Evolutionary conservation across 2,329 filamentous ascomycete genomes (phyloP), one percentile per base, ranked within the genome.

Genomic region (Hypomyces rosellus): DNA sequence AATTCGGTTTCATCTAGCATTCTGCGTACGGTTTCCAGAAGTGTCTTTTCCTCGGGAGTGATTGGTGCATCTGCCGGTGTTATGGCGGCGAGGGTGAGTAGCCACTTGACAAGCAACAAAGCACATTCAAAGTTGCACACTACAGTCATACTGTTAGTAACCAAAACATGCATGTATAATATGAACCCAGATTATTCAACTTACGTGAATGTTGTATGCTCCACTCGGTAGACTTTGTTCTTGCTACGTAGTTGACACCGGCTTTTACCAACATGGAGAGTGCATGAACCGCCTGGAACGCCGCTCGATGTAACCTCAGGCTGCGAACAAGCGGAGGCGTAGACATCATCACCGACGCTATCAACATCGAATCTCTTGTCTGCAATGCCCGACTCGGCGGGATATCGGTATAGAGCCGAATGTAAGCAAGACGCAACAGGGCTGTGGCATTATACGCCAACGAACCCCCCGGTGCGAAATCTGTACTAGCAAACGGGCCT

Each of bases 251-350:
- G 57, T 80, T 81, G 16, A 84, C 79, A 0, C 80, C 80, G 13
- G 75, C 72, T 61, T 83, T 84, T 52, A 85, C 80, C 20, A 84
- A 69, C 70, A 86, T 82, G 3, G 82, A 84, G 34, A 88, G 68
- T 0, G 84, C 83, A 60, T 87, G 84, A 25, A 84, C 80, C 1
- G 82, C 81, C 58, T 88, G 84, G 25, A 85, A 75, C 0, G 87
- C 77, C 1, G 84, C 84, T 42, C 82, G 72, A 34, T 80, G 81
- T 20, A 86, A 73, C 33, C 80, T 77, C 16, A 76, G 69, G 48
- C 77, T 83, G 46, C 84, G 74, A 16, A 78, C 72, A 11, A 85
- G 73, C 22, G 78, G 69, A 1, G 82, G 80, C 15, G 79, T 78
- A 44, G 77, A 74, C 48, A 74, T 74, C 54, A 88, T 76, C 1